phyloP scores from a whole-genome alignment of 192 early-diverging fungal genomes.

The Coemansia sp. region DNA sequence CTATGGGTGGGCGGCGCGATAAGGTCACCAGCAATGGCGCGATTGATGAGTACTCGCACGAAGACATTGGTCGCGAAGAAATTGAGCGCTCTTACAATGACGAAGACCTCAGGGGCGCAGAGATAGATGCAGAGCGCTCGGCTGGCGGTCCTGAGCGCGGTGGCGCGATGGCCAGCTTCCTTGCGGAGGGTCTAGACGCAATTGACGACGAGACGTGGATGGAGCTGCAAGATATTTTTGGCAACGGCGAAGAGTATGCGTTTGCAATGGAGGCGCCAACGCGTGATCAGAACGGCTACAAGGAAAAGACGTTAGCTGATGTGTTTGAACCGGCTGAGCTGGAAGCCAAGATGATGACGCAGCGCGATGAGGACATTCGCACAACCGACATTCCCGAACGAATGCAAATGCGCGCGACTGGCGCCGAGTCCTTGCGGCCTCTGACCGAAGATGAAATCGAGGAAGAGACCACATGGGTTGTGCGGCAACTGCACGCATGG shows the following conservation, averaged over 20 bases:
- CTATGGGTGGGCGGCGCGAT: conserved; percentile 5
- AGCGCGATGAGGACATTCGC: conserved; percentile 86
- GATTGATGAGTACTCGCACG: conserved; percentile 5
- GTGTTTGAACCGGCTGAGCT: conserved; percentile 85
- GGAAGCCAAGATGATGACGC: conserved; percentile 85
- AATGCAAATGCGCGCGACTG: conserved; percentile 68
- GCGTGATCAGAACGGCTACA: conserved; percentile 21
- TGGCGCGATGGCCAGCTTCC: conserved; percentile 28
- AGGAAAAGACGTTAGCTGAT: conserved; percentile 43
- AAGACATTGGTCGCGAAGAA: conserved; percentile 3
- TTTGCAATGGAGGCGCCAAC: conserved; percentile 50
- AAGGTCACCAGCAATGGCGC: neutral
- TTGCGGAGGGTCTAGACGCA: conserved; percentile 50
- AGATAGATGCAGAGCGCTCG: conserved; percentile 8
- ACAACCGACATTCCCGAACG: conserved; percentile 88
- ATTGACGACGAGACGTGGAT: conserved; percentile 65
- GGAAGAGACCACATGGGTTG: conserved; percentile 64
- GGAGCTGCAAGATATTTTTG: conserved; percentile 89
- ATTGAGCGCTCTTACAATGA: conserved; percentile 4
- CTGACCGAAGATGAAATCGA: conserved; percentile 63
- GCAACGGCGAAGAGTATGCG: conserved; percentile 86
- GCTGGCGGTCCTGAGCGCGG: conserved; percentile 7
- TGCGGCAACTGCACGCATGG: conserved; percentile 47
- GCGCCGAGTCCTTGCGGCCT: conserved; percentile 32
- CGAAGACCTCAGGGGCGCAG: conserved; percentile 1